These are phyloP conservation scores for Begonia masoniana DNA, from an alignment of 306 rosid genomes.

Conservation along the genomic window DNA sequence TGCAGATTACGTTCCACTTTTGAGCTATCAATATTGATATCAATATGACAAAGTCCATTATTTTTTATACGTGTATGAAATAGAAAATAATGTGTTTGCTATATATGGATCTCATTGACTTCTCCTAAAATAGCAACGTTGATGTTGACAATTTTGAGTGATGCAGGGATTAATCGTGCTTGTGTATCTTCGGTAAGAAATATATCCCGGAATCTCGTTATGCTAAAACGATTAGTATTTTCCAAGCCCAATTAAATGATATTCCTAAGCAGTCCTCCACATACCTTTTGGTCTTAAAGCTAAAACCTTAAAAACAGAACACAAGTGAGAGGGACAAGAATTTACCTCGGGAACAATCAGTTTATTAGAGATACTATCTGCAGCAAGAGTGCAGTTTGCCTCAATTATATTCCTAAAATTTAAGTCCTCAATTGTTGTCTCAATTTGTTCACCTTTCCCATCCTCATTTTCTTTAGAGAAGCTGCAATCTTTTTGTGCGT, in stretches of 20 bases:
- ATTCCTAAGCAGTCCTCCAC: no score
- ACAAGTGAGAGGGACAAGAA: constrained; percentile 3
- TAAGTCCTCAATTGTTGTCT: constrained; percentile 15
- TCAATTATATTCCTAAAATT: constrained; percentile 19
- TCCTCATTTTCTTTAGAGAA: constrained; percentile 10
- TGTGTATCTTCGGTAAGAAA: background rate
- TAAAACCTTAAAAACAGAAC: background rate
- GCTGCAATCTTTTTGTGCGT: constrained; percentile 12
- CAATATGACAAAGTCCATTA: no score
- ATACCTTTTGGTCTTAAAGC: no score
- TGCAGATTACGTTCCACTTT: no score
- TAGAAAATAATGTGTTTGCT: no score
- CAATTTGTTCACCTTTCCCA: constrained; percentile 19
- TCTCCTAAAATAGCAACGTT: no score
- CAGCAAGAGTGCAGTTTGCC: constrained; percentile 17
- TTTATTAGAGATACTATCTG: constrained; percentile 22
- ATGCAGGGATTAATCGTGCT: background rate
- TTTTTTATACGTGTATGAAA: no score
- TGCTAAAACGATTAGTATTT: background rate
- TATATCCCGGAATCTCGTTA: background rate
- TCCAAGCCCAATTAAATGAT: background rate
- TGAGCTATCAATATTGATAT: no score
- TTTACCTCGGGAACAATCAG: constrained; percentile 24
- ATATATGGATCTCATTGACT: no score
- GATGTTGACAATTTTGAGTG: no score